A percentile compares a stretch with the other conserved stretches of the same genome.
Conservation (phyloP, 2,329 filamentous ascomycete genomes). For the Fonsecaea pedrosoi region DNA sequence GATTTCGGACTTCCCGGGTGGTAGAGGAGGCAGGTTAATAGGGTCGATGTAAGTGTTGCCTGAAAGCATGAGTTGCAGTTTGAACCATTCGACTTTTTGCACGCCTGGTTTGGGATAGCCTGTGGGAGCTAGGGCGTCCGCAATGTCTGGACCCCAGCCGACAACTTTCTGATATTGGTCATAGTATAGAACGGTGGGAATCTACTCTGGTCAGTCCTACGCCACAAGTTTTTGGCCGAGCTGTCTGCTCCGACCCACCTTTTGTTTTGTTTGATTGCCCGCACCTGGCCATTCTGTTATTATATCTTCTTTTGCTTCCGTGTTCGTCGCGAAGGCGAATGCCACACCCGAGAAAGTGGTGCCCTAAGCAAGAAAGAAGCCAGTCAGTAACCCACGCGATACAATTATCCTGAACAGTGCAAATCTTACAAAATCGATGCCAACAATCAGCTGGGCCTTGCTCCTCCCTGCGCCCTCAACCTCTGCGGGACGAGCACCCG, state of each 20-base stretch:
- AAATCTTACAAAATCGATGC: conserved; percentile 89
- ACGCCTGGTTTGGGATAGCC: conserved; percentile 97
- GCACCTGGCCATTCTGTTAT: conserved; percentile 99
- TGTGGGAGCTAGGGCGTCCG: conserved; percentile 92
- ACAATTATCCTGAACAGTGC: not conserved
- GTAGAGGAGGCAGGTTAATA: conserved; percentile 96
- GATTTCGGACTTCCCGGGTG: conserved; percentile 97
- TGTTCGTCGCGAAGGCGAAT: conserved; percentile 92
- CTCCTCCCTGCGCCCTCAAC: conserved; percentile 86
- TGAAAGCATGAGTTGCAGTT: conserved; percentile 97
- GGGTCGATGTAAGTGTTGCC: conserved; percentile 99
- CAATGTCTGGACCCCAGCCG: conserved; percentile 98
- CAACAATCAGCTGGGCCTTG: conserved; percentile 97
- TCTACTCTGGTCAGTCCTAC: conserved; percentile 60
- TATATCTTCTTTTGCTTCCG: conserved; percentile 96
- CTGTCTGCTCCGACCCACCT: conserved; percentile 63
- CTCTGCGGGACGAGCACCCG: conserved; percentile 58
- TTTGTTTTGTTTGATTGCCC: conserved; percentile 97
- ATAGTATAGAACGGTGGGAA: conserved; percentile 98
- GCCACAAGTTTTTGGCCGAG: not conserved
- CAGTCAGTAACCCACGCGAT: conserved; percentile 1
- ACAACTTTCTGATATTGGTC: conserved; percentile 99
- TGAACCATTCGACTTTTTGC: conserved; percentile 99
- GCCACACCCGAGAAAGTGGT: conserved; percentile 98
- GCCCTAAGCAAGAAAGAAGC: conserved; percentile 62